A percentile compares a stretch with the other conserved stretches of the same genome.
Evolutionary conservation across 306 rosid genomes (phyloP).

Genomic region (Medicago lupulina): DNA sequence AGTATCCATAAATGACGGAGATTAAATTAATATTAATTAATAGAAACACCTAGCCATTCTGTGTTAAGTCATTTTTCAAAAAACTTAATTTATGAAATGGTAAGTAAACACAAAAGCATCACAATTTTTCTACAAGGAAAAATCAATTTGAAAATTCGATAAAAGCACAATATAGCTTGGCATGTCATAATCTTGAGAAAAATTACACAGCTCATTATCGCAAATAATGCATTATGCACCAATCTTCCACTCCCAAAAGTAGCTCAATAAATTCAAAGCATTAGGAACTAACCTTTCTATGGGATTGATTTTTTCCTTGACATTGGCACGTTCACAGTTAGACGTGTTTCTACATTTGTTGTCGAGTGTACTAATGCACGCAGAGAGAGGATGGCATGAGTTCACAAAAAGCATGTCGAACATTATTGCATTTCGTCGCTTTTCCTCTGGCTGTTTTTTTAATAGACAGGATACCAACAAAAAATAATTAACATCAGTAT

Average conservation of each 20-base stretch:
- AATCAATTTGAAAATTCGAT: too few species aligned
- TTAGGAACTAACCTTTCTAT: slow-evolving; percentile 63
- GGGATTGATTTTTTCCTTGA: slow-evolving; percentile 85
- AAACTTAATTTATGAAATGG: too few species aligned
- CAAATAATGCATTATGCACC: background rate
- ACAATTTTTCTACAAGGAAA: too few species aligned
- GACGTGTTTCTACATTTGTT: slow-evolving; percentile 71
- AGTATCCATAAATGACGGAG: slow-evolving; percentile 52
- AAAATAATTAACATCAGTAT: slow-evolving; percentile 24
- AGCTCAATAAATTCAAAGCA: slow-evolving; percentile 28
- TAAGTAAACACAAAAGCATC: background rate
- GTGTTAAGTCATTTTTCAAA: too few species aligned
- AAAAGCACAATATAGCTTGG: slow-evolving; percentile 16
- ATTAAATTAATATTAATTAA: too few species aligned
- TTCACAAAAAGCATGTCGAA: slow-evolving; percentile 87
- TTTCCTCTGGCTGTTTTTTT: slow-evolving; percentile 68
- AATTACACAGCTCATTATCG: background rate
- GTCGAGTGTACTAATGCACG: slow-evolving; percentile 87
- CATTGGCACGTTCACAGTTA: slow-evolving; percentile 60
- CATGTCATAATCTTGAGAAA: slow-evolving; percentile 15
- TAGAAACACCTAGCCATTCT: too few species aligned
- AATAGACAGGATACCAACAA: slow-evolving; percentile 16
- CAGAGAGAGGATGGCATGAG: slow-evolving; percentile 93
- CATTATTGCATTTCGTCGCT: slow-evolving; percentile 75
- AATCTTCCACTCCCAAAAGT: background rate